phyloP scores from a whole-genome alignment of 2,329 filamentous ascomycete species.

The Neopestalotiopsis clavispora region DNA sequence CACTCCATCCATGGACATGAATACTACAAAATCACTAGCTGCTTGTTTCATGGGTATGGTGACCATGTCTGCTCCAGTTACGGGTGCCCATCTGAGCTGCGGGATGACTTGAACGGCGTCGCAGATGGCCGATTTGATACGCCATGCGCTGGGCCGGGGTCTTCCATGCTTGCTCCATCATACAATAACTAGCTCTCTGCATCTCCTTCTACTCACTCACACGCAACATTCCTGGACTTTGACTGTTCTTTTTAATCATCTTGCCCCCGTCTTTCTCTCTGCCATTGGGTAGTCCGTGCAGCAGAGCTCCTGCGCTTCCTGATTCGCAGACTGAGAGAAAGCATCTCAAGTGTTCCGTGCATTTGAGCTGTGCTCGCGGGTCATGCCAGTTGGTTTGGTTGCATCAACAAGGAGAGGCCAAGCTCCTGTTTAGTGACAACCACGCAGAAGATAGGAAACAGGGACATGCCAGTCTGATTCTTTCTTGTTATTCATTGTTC shows the following conservation, averaged over 20 bases:
- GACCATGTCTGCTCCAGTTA: slow-evolving; percentile 20
- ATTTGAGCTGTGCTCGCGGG: slow-evolving; percentile 31
- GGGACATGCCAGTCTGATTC: slow-evolving; percentile 18
- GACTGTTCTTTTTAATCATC: slow-evolving; percentile 17
- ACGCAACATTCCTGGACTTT: not conserved
- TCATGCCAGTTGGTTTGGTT: slow-evolving; percentile 30
- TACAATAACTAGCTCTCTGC: slow-evolving; percentile 30
- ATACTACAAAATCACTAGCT: slow-evolving; percentile 30
- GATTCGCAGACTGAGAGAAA: slow-evolving; percentile 16
- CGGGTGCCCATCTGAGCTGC: slow-evolving; percentile 21
- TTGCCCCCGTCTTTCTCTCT: slow-evolving; percentile 23
- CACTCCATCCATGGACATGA: slow-evolving; percentile 25
- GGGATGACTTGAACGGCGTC: slow-evolving; percentile 32
- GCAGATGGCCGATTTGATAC: slow-evolving; percentile 37
- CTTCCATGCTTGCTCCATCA: slow-evolving; percentile 25
- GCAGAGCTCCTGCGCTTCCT: slow-evolving; percentile 21
- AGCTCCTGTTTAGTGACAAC: slow-evolving; percentile 28
- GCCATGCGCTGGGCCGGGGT: slow-evolving; percentile 36
- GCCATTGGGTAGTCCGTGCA: slow-evolving; percentile 27
- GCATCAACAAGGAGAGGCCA: slow-evolving; percentile 3
- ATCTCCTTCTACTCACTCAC: slow-evolving; percentile 19
- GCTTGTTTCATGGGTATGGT: slow-evolving; percentile 40
- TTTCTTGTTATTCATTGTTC: slow-evolving; percentile 1
- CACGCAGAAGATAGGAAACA: slow-evolving; percentile 21
- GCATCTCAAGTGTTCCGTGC: slow-evolving; percentile 13